Base-by-base conservation (phyloP, 495 filamentous ascomycete genomes). In the Hypoxylon lienhwacheense region DNA sequence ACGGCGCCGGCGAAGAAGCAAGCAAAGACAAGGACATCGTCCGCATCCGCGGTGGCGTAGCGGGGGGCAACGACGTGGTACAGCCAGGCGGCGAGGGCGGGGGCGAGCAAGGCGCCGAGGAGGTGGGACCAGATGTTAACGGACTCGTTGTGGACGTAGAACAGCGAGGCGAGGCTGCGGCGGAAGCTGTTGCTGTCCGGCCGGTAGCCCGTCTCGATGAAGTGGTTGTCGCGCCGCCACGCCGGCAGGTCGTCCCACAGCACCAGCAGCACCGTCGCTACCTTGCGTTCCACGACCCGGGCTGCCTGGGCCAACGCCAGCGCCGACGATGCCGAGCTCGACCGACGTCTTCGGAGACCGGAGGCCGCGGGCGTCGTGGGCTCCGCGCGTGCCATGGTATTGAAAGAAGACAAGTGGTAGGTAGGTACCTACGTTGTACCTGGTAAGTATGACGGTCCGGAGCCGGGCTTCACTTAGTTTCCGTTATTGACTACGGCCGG, bases 41-140 rank as follows among this genome's bases (percentile, higher is more conserved):
- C 75, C 24, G 68, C 47, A 4, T 80, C 77, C 0, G 87, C 87
- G 1, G 80, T 72, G 17, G 75, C 73, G 55, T 91, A 93, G 4
- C 89, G 84, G 10, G 88, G 84, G 20, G 71, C 72, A 24, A 90
- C 67, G 31, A 71, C 44, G 7, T 36, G 33, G 54, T 70, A 63
- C 17, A 73, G 55, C 41, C 54, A 67, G 7, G 56, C 51, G 0
- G 66, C 74, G 1, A 69, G 53, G 11, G 73, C 53, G 14, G 77
- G 53, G 48, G 82, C 80, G 14, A 66, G 24, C 4, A 85, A 39
- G 10, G 84, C 74, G 36, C 85, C 85, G 15, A 93, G 59, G 4
- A 96, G 79, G 70, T 97, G 92, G 1, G 87, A 83, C 71, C 91
- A 96, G 64, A 96, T 92, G 70, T 97, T 97, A 53, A 97, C 86